Evolutionary conservation across 2,329 filamentous ascomycete genomes (phyloP).

Genomic region (Septoria petroselini): DNA sequence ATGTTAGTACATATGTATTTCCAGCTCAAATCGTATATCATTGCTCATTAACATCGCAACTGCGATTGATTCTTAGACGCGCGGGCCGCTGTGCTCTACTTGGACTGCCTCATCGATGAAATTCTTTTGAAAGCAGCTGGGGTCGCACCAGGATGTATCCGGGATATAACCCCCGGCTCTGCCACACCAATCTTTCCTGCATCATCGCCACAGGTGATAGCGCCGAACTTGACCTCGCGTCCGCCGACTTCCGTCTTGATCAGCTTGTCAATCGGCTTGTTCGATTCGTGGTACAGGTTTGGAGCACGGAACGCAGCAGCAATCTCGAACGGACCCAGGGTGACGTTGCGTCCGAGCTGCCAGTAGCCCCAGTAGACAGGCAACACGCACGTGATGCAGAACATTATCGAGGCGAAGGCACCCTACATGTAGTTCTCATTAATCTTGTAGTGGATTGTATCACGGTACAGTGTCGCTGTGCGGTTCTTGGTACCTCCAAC

Average conservation of each 20-base stretch:
- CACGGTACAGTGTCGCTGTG: conserved; percentile 20
- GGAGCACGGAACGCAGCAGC: conserved; percentile 38
- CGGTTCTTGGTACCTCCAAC: conserved; percentile 4
- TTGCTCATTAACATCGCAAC: neutral
- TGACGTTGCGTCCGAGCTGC: conserved; percentile 39
- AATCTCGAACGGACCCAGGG: conserved; percentile 39
- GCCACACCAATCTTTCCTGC: conserved; percentile 21
- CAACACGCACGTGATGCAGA: conserved; percentile 36
- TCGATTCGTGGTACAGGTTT: conserved; percentile 15
- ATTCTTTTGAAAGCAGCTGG: neutral
- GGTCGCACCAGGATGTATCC: conserved; percentile 15
- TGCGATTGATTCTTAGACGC: neutral
- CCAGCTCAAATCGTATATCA: neutral
- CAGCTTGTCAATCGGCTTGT: conserved; percentile 14
- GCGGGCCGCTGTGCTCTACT: neutral
- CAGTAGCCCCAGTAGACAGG: conserved; percentile 40
- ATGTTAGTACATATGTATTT: too few species aligned
- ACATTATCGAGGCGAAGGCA: conserved; percentile 34
- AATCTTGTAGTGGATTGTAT: conserved; percentile 33
- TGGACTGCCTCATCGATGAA: neutral
- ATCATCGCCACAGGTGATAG: conserved; percentile 18
- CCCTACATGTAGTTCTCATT: conserved; percentile 34
- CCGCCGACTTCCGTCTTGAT: conserved; percentile 17
- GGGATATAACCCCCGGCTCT: conserved; percentile 19
- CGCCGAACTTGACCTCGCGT: conserved; percentile 18